phyloP scores from a whole-genome alignment of 257 asterid species.

The Echium plantagineum region DNA sequence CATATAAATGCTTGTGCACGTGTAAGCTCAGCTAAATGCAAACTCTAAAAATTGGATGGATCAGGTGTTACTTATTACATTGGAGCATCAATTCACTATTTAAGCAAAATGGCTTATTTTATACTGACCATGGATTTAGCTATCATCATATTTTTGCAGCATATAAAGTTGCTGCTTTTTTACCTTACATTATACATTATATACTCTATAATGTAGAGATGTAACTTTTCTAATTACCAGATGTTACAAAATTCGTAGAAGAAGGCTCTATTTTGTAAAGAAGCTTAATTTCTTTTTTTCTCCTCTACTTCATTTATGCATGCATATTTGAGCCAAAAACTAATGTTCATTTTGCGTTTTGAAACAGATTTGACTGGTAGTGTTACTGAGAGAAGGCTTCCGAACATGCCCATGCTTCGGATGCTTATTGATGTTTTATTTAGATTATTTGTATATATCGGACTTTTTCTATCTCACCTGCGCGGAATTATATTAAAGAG shows the following conservation, averaged over 20 bases:
- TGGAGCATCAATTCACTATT: too few species aligned
- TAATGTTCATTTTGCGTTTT: constrained; percentile 6
- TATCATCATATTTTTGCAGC: neutral
- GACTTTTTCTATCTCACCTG: constrained; percentile 27
- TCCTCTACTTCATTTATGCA: neutral
- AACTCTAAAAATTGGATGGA: too few species aligned
- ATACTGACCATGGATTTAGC: neutral
- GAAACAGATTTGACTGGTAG: constrained; percentile 28
- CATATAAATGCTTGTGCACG: neutral
- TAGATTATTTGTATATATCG: constrained; percentile 47
- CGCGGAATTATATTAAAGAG: constrained; percentile 28
- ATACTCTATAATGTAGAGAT: neutral
- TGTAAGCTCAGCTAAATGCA: neutral
- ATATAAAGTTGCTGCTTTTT: too few species aligned
- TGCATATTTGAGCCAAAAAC: constrained; percentile 1
- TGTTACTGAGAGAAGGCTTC: constrained; percentile 23
- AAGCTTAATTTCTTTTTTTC: neutral
- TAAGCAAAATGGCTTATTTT: too few species aligned
- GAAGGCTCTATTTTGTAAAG: neutral
- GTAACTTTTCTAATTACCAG: neutral
- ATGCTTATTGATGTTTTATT: constrained; percentile 22
- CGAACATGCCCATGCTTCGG: constrained; percentile 23
- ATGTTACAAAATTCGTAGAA: neutral
- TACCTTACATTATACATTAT: neutral
- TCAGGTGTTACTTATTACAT: too few species aligned